phyloP scores from a whole-genome alignment of 2,329 filamentous ascomycete genomes.

The Pleoardoris graminearum region DNA sequence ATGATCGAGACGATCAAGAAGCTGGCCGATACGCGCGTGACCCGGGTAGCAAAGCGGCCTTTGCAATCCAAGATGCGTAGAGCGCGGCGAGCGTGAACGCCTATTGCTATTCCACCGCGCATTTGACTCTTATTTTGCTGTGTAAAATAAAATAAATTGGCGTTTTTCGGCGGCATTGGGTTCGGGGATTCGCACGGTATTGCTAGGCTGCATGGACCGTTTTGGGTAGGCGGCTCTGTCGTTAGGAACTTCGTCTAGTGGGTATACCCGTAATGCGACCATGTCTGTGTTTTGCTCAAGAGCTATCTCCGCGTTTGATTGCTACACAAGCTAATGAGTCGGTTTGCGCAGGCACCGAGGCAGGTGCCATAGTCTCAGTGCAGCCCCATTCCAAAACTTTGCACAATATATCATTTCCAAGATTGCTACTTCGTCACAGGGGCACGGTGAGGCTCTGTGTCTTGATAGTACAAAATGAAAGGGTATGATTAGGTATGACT shows the following conservation, averaged over 20 bases:
- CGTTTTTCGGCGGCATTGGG: neutral
- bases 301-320: neutral
- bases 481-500: too few species aligned
- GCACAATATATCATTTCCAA: too few species aligned
- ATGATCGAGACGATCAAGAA: slow-evolving; percentile 72
- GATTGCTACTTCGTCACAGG: too few species aligned
- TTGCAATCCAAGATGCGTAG: slow-evolving; percentile 11
- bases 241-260: neutral
- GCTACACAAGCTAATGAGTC: neutral
- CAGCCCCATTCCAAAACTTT: too few species aligned
- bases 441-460: too few species aligned
- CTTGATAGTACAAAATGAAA: too few species aligned
- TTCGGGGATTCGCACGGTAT: neutral
- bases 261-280: slow-evolving; percentile 10
- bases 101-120: neutral
- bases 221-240: neutral
- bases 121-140: neutral
- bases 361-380: too few species aligned
- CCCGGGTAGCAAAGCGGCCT: slow-evolving; percentile 26
- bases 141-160: neutral
- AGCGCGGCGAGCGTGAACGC: neutral
- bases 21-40: slow-evolving; percentile 70
- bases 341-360: too few species aligned
- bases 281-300: neutral
- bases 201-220: neutral